Conservation (phyloP, 129 eudicot genomes). For the Rutidosis leptorrhynchoides region DNA sequence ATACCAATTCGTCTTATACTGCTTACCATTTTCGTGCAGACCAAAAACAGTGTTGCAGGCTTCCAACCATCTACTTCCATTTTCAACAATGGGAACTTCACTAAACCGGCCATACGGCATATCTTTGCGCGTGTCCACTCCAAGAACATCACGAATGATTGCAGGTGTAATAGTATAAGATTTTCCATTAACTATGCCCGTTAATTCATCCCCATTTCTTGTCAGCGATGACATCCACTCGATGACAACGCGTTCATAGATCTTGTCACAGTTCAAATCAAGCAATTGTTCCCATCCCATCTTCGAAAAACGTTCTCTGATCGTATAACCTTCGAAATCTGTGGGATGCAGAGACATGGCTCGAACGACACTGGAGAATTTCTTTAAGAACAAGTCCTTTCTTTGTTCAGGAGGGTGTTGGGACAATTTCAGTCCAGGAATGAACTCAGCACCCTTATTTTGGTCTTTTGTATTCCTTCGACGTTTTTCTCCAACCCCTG, state of each 20-base stretch:
- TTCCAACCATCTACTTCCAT: too few relatives aligned
- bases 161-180: not conserved
- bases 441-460: not conserved
- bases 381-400: not conserved
- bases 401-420: not conserved
- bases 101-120: slow-evolving; percentile 2
- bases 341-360: not conserved
- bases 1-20: too few relatives aligned
- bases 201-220: not conserved
- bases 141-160: not conserved
- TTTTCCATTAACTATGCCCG: not conserved
- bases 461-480: not conserved
- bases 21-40: too few relatives aligned
- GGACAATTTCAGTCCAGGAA: not conserved
- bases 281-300: slow-evolving; percentile 13
- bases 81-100: too few relatives aligned
- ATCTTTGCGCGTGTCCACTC: not conserved
- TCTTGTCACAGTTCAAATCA: not conserved
- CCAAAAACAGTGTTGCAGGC: not conserved
- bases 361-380: not conserved
- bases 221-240: slow-evolving; percentile 4
- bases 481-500: not conserved
- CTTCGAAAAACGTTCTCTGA: slow-evolving; percentile 5
- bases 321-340: slow-evolving; percentile 4
- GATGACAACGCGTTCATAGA: slow-evolving; percentile 9